These are phyloP conservation scores for Trichoderma sp. DNA, from an alignment of 2,329 filamentous ascomycete genomes.

Conservation along the genomic window DNA sequence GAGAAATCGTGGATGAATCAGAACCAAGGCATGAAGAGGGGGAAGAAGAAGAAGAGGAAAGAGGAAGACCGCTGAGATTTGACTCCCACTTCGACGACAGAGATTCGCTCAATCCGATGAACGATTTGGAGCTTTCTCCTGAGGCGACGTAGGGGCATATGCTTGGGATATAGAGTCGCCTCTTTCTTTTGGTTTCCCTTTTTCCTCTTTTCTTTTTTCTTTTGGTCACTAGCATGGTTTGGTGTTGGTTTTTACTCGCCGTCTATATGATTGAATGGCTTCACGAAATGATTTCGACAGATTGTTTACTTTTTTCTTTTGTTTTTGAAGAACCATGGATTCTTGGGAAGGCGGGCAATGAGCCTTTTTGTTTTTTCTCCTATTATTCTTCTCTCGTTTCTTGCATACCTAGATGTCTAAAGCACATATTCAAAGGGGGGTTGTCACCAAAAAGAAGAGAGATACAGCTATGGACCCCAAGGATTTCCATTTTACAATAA, in stretches of 20 bases:
- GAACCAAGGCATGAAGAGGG: not conserved
- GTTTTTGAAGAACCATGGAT: conserved; percentile 2
- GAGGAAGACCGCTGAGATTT: conserved; percentile 19
- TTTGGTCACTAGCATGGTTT: conserved; percentile 3
- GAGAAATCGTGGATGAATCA: not conserved
- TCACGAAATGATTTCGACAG: conserved; percentile 9
- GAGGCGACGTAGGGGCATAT: not conserved
- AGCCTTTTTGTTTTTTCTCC: not conserved
- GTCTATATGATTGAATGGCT: conserved; percentile 12
- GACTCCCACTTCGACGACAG: conserved; percentile 18
- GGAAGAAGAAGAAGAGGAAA: conserved; percentile 4
- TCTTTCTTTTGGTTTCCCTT: not conserved
- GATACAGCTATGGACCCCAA: not conserved
- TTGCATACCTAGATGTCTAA: conserved; percentile 17
- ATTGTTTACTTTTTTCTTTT: not conserved
- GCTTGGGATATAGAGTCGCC: not conserved
- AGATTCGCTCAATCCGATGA: conserved; percentile 26
- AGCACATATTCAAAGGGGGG: not conserved
- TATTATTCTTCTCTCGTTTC: not conserved
- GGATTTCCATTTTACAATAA: conserved; percentile 5
- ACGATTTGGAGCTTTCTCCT: conserved; percentile 1
- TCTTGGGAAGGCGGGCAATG: not conserved
- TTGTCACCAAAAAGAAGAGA: not conserved
- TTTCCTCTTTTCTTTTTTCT: not conserved
- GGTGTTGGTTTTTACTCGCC: not conserved